Conservation (phyloP, 441 rosid genomes). For the Breynia disticha region DNA sequence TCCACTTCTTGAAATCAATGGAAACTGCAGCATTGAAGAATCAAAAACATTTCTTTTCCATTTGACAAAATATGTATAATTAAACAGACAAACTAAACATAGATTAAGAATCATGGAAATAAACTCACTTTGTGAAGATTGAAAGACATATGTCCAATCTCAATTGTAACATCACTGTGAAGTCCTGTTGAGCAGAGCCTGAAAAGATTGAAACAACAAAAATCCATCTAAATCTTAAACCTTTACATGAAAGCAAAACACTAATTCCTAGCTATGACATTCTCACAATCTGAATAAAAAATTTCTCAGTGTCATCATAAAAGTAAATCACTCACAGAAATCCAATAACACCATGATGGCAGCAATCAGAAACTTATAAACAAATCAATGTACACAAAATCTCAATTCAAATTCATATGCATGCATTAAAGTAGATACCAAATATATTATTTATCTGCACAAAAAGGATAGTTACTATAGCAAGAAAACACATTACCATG, state of each 20-base stretch:
- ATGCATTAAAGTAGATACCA: too few species aligned
- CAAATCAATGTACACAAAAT: too few species aligned
- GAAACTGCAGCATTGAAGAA: conserved; percentile 45
- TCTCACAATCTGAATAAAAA: too few species aligned
- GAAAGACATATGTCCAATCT: conserved; percentile 64
- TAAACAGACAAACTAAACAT: background rate
- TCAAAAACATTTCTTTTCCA: background rate
- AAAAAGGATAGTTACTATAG: too few species aligned
- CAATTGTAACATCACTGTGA: conserved; percentile 62
- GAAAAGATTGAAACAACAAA: conserved; percentile 11
- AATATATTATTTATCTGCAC: too few species aligned
- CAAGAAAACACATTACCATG: conserved; percentile 35
- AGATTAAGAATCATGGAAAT: background rate
- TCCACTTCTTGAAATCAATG: conserved; percentile 81
- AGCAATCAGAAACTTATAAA: too few species aligned
- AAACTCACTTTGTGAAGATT: conserved; percentile 67
- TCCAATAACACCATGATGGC: too few species aligned
- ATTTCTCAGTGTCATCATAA: too few species aligned
- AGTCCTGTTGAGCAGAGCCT: conserved; percentile 84
- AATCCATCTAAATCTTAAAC: background rate
- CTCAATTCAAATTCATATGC: too few species aligned
- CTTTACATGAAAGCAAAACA: background rate
- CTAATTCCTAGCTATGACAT: background rate
- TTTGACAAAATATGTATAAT: background rate
- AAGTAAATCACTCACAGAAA: too few species aligned